Base-by-base conservation (phyloP, 176 grass and related monocot genomes). In the Cenchrus fungigraminus region DNA sequence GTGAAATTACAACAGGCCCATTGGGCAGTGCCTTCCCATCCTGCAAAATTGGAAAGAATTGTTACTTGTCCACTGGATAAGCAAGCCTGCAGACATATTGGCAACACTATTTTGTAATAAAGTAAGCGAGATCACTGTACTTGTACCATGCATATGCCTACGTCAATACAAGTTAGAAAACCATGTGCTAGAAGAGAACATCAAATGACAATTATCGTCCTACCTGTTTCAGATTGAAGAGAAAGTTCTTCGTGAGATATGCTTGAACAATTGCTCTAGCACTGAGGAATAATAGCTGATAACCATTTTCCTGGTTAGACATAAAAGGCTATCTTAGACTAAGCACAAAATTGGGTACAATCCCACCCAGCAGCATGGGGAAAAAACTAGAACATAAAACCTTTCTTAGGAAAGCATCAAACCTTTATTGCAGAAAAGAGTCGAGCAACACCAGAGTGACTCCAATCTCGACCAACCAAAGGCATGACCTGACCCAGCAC, bases 181-280 rank as follows among this genome's bases (percentile, higher is more conserved):
- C 13, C 9, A 70, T 43, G 68, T 17, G 56, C 61, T 53, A 73
- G 25, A 40, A 54, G 44, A 68, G n/a, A 45, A 51, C 57, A 46
- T 19, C 42, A 90, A 74, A 74, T 42, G 14, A 8, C 43, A 52
- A 68, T 44, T 76, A 20, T 3, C 45, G 44, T 76, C 40, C 68
- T 89, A 99, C 97, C 94, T 99, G 97, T 84, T 99, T 99, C 74
- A 99, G 88, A 92, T 99, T 97, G 74, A 92, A 87, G 59, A 99
- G 97, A 83, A 94, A 99, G 67, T 82, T 99, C 92, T 95, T 99
- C 17, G 97, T 99, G 56, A 99, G 90, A 86, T 99, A 97, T 71
- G 97, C 97, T 84, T 97, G 97, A 53, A 99, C 92, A 79, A 99
- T 99, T 76, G 97, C 94, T 92, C 97, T 94, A 82, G 97, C 97